These are phyloP conservation scores for Alternaria angustiovoidea DNA, from an alignment of 2,329 filamentous ascomycete species.

Conservation along the genomic window DNA sequence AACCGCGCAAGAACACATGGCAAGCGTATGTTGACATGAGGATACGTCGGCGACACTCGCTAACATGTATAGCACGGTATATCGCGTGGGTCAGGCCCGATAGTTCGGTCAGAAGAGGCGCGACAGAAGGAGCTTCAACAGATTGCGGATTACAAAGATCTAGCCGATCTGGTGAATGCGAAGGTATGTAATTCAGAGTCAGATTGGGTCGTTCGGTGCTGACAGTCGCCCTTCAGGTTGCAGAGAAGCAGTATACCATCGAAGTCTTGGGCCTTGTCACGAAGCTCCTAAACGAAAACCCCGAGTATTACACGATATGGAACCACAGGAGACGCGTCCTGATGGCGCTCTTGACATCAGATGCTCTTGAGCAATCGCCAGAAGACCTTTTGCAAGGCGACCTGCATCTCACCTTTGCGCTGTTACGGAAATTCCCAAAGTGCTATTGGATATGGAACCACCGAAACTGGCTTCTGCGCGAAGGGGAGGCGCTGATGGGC, in stretches of 20 bases:
- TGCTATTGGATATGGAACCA: slow-evolving; percentile 99
- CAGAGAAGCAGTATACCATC: slow-evolving; percentile 58
- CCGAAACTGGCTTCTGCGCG: slow-evolving; percentile 81
- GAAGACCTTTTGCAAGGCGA: slow-evolving; percentile 73
- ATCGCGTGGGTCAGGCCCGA: slow-evolving; percentile 66
- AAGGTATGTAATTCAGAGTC: slow-evolving; percentile 58
- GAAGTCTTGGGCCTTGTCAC: slow-evolving; percentile 73
- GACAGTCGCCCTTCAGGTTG: slow-evolving; percentile 44
- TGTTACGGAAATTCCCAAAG: slow-evolving; percentile 87
- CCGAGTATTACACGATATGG: slow-evolving; percentile 92
- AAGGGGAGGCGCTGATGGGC: slow-evolving; percentile 72
- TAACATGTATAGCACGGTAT: slow-evolving; percentile 77
- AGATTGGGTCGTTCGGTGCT: not conserved
- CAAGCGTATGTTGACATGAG: slow-evolving; percentile 48
- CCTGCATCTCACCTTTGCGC: slow-evolving; percentile 80
- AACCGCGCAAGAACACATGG: slow-evolving; percentile 39
- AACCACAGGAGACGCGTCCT: slow-evolving; percentile 81
- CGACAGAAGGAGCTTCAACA: slow-evolving; percentile 75
- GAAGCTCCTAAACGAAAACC: slow-evolving; percentile 78
- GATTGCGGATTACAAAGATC: slow-evolving; percentile 76
- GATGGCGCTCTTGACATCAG: slow-evolving; percentile 64
- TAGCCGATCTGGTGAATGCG: slow-evolving; percentile 73
- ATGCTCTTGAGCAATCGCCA: slow-evolving; percentile 37
- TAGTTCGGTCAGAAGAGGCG: slow-evolving; percentile 72
- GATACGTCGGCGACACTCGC: not conserved